A percentile compares a stretch with the other conserved stretches of the same genome.
Evolutionary conservation across 495 filamentous ascomycete species (phyloP).

Genomic region (Xylaria scruposa): DNA sequence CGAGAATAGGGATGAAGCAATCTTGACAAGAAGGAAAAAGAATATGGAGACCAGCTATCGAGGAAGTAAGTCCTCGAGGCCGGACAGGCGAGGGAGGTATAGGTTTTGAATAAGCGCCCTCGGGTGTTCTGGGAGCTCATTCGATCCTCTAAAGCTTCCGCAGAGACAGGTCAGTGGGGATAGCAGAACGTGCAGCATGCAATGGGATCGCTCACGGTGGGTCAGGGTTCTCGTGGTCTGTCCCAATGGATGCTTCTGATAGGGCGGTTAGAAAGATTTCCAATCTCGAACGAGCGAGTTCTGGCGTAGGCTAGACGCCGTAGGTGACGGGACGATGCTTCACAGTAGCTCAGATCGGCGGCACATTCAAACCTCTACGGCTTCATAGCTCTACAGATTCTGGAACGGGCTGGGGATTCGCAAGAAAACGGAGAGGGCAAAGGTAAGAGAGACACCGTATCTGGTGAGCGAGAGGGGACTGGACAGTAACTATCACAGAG

Average conservation of each 20-base stretch:
- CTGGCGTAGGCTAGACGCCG: constrained; percentile 40
- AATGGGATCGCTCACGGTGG: constrained; percentile 43
- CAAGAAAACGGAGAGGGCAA: not conserved
- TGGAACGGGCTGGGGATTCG: constrained; percentile 28
- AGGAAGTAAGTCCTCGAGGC: constrained; percentile 43
- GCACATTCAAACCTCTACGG: constrained; percentile 28
- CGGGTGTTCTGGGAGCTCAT: constrained; percentile 41
- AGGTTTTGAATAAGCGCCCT: constrained; percentile 64
- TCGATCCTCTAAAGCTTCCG: constrained; percentile 46
- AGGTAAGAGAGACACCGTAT: not conserved
- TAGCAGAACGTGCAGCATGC: constrained; percentile 34
- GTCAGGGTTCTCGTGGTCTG: constrained; percentile 32
- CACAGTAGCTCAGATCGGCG: constrained; percentile 31
- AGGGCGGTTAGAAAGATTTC: constrained; percentile 36
- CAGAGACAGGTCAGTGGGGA: constrained; percentile 45
- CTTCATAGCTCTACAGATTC: constrained; percentile 25
- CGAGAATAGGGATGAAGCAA: constrained; percentile 40
- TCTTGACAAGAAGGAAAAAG: constrained; percentile 45
- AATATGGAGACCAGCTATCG: constrained; percentile 62
- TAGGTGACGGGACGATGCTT: constrained; percentile 26
- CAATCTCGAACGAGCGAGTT: constrained; percentile 41
- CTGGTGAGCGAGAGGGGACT: constrained; percentile 1
- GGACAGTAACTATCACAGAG: not conserved
- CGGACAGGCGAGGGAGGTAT: constrained; percentile 47
- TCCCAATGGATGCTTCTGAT: constrained; percentile 36